phyloP scores from a whole-genome alignment of 1,284 basidiomycete genomes.

The Melampsora americana region DNA sequence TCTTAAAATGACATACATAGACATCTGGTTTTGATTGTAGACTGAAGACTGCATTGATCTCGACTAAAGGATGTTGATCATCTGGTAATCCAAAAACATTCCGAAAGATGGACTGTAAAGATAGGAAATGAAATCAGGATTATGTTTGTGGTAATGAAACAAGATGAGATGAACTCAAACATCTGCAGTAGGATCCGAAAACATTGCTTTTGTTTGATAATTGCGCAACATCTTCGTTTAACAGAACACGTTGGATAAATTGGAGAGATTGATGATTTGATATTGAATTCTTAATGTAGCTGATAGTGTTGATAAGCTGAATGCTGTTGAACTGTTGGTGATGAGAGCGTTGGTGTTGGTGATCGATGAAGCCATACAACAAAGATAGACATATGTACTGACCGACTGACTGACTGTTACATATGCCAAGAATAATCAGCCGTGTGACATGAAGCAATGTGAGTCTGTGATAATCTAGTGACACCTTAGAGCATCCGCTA shows the following conservation, averaged over 20 bases:
- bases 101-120: conserved; percentile 36
- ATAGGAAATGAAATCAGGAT: neutral
- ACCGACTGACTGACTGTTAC: too few species aligned
- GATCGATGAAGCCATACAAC: too few species aligned
- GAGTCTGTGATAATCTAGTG: too few species aligned
- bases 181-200: conserved; percentile 42
- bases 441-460: too few species aligned
- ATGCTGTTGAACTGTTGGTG: too few species aligned
- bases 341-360: too few species aligned
- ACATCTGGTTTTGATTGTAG: conserved; percentile 82
- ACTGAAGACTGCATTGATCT: conserved; percentile 84
- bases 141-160: neutral
- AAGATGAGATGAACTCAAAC: conserved; percentile 12
- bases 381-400: too few species aligned
- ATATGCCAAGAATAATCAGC: too few species aligned
- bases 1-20: conserved; percentile 66
- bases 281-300: too few species aligned
- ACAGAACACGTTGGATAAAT: neutral
- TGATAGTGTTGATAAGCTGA: too few species aligned
- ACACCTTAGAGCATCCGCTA: too few species aligned
- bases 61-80: conserved; percentile 53
- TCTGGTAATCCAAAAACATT: conserved; percentile 43
- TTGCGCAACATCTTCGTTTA: conserved; percentile 28
- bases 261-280: neutral
- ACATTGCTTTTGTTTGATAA: conserved; percentile 44